These are phyloP conservation scores for Taxillus chinensis DNA, from an alignment of 164 flowering plant species.

Conservation along the genomic window DNA sequence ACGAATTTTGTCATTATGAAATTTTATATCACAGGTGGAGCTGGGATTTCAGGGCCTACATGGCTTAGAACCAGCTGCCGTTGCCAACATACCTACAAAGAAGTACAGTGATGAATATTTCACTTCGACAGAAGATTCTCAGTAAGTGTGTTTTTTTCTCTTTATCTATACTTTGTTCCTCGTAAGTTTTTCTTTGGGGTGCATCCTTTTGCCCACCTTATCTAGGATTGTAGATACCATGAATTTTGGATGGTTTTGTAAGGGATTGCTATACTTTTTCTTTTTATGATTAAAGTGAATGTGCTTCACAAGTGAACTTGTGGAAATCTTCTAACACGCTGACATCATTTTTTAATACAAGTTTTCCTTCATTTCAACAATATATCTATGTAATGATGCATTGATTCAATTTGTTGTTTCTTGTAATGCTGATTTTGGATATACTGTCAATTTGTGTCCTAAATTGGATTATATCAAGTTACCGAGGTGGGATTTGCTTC, in stretches of 20 bases:
- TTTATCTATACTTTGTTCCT: background rate
- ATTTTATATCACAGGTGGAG: slow-evolving; percentile 45
- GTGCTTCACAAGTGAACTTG: too few relatives aligned
- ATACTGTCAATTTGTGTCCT: too few relatives aligned
- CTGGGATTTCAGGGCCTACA: slow-evolving; percentile 75
- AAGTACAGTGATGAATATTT: slow-evolving; percentile 60
- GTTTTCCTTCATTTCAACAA: too few relatives aligned
- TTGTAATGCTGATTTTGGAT: too few relatives aligned
- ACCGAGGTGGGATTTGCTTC: too few relatives aligned
- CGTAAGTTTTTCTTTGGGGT: background rate
- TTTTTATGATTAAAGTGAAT: too few relatives aligned
- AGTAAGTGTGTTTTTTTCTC: slow-evolving; percentile 36
- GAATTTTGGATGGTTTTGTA: background rate
- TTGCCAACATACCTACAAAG: slow-evolving; percentile 74
- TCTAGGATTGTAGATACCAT: background rate
- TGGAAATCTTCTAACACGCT: too few relatives aligned
- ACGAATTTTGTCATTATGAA: background rate
- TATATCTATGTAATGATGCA: too few relatives aligned
- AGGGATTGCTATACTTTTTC: background rate
- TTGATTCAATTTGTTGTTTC: too few relatives aligned
- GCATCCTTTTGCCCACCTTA: background rate
- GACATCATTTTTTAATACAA: too few relatives aligned
- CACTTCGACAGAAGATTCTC: slow-evolving; percentile 45
- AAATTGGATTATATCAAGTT: too few relatives aligned
- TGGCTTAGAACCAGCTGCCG: slow-evolving; percentile 62